These are phyloP conservation scores for Lentinula lateritia DNA, from an alignment of 768 basidiomycete species.

Conservation along the genomic window DNA sequence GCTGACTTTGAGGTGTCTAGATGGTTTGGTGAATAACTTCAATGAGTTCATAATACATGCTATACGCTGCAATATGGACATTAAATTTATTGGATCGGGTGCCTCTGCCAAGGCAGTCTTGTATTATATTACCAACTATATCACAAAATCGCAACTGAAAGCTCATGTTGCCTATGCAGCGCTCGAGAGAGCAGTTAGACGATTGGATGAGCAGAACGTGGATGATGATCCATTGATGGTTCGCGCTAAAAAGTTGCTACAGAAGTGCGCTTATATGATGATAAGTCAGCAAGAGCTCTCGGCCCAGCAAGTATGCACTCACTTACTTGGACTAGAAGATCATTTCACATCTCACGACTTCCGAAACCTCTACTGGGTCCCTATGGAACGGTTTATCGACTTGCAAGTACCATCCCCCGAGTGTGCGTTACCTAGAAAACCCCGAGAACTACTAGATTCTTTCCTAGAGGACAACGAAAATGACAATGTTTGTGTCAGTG, in stretches of 20 bases:
- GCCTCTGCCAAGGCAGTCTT: too few species aligned
- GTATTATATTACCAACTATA: constrained; percentile 42
- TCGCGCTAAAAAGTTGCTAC: constrained; percentile 15
- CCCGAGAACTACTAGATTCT: background rate
- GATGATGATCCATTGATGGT: background rate
- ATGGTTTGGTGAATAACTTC: too few species aligned
- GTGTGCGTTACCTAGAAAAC: background rate
- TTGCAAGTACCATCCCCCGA: background rate
- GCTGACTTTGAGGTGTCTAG: too few species aligned
- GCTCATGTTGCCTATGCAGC: constrained; percentile 34
- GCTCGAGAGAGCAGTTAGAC: constrained; percentile 17
- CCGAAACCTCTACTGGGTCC: constrained; percentile 16
- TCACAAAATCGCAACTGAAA: constrained; percentile 37
- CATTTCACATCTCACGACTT: constrained; percentile 23
- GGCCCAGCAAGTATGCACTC: background rate
- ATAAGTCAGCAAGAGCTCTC: constrained; percentile 22
- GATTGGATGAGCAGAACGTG: constrained; percentile 10
- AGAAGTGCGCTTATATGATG: constrained; percentile 21
- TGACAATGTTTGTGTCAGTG: background rate
- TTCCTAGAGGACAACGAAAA: background rate
- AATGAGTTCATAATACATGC: too few species aligned
- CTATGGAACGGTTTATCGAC: constrained; percentile 12
- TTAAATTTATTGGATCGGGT: too few species aligned
- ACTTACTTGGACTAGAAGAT: constrained; percentile 20
- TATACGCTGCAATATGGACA: too few species aligned